phyloP scores from a whole-genome alignment of 2,329 filamentous ascomycete species.

The Westerdykella aurantiaca region DNA sequence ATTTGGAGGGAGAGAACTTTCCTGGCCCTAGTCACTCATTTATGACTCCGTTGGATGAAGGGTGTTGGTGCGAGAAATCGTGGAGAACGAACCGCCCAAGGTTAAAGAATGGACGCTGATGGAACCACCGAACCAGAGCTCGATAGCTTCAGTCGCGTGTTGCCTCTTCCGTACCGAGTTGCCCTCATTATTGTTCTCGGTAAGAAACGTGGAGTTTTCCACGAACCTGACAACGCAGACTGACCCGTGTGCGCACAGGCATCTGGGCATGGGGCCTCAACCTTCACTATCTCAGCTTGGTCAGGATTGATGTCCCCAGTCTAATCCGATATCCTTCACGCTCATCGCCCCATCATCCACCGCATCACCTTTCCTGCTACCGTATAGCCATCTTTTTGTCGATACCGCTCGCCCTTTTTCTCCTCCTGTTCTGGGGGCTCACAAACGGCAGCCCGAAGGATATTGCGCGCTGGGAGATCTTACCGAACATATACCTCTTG shows the following conservation, averaged over 20 bases:
- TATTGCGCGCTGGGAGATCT: slow-evolving; percentile 73
- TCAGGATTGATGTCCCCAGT: slow-evolving; percentile 79
- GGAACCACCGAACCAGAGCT: slow-evolving; percentile 61
- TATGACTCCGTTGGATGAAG: slow-evolving; percentile 6
- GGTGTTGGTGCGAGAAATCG: slow-evolving; percentile 18
- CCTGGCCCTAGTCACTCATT: slow-evolving; percentile 12
- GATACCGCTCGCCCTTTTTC: slow-evolving; percentile 62
- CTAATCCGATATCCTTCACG: slow-evolving; percentile 82
- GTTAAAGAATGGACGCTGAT: slow-evolving; percentile 62
- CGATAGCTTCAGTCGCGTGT: slow-evolving; percentile 78
- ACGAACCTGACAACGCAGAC: slow-evolving; percentile 4
- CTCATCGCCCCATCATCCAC: slow-evolving; percentile 60
- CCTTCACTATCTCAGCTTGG: slow-evolving; percentile 73
- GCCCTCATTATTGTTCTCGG: slow-evolving; percentile 80
- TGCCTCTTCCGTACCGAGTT: slow-evolving; percentile 85
- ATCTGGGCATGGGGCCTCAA: slow-evolving; percentile 95
- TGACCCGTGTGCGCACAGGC: slow-evolving; percentile 46
- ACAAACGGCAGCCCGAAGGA: slow-evolving; percentile 64
- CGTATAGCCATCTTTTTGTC: slow-evolving; percentile 75
- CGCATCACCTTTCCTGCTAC: slow-evolving; percentile 79
- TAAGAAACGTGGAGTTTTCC: slow-evolving; percentile 39
- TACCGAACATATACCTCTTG: slow-evolving; percentile 78
- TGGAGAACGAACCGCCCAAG: slow-evolving; percentile 14
- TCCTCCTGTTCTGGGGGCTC: slow-evolving; percentile 76
- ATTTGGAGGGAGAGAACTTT: not conserved